Evolutionary conservation across 176 grass and related monocot genomes (phyloP).

Genomic region (Eragrostis curvula): DNA sequence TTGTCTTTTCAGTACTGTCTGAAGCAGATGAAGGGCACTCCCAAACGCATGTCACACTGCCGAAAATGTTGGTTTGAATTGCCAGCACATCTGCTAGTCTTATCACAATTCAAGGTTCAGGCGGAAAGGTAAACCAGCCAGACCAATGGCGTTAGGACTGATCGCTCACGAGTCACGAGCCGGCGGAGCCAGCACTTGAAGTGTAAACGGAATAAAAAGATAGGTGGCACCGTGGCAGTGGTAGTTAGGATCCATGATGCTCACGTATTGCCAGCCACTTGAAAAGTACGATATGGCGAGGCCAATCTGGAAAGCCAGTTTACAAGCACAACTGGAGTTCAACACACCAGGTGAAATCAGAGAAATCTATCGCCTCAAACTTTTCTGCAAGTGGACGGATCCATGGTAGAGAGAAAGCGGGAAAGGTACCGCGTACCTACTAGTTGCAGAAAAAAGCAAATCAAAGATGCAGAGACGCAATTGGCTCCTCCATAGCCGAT

Average conservation of each 20-base stretch:
- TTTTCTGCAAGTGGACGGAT: neutral
- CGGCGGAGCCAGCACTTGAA: neutral
- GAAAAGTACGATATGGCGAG: neutral
- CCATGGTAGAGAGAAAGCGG: neutral
- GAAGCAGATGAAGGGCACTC: no score
- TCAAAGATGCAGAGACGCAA: slow-evolving; percentile 7
- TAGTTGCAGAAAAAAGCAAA: neutral
- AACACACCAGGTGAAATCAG: neutral
- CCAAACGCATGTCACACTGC: neutral
- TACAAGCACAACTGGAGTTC: neutral
- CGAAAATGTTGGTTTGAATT: neutral
- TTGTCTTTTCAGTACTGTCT: neutral
- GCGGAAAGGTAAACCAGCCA: no score
- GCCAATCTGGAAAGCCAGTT: slow-evolving; percentile 32
- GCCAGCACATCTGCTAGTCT: neutral
- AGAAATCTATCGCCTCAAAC: neutral
- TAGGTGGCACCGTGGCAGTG: neutral
- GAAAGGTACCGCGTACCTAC: neutral
- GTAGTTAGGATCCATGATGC: slow-evolving; percentile 1
- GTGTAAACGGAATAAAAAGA: neutral
- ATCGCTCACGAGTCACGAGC: neutral
- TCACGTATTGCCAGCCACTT: neutral
- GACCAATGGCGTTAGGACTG: neutral
- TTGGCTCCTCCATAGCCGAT: neutral
- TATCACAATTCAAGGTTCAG: neutral